These are phyloP conservation scores for Eucalyptus cloeziana DNA, from an alignment of 345 rosid species.

Conservation along the genomic window DNA sequence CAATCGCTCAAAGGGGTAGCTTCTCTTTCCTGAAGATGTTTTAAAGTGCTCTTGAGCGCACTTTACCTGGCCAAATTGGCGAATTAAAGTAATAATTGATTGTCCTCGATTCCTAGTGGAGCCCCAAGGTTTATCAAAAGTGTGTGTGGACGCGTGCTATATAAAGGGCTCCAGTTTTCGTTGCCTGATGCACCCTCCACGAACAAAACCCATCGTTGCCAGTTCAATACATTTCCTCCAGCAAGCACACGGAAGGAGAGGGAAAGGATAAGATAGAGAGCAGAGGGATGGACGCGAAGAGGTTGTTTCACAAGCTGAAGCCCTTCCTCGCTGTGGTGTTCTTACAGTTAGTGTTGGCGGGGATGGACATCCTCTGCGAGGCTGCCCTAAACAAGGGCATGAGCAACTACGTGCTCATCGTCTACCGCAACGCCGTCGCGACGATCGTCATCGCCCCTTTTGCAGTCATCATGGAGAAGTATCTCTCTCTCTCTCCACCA, in stretches of 20 bases:
- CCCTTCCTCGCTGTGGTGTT: slow-evolving; percentile 51
- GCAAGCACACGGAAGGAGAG: background rate
- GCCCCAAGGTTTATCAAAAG: background rate
- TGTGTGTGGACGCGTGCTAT: background rate
- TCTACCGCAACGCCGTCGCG: slow-evolving; percentile 70
- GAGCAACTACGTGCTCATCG: slow-evolving; percentile 72
- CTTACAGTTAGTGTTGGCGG: slow-evolving; percentile 66
- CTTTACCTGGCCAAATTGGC: background rate
- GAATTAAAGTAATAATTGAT: background rate
- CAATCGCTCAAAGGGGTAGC: background rate
- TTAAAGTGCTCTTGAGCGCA: rapidly evolving
- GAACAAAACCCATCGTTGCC: too few relatives aligned
- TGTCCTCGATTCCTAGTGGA: background rate
- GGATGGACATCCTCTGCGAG: slow-evolving; percentile 69
- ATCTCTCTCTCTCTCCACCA: background rate
- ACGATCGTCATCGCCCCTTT: slow-evolving; percentile 71
- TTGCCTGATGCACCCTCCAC: background rate
- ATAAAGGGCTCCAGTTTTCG: background rate
- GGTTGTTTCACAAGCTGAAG: slow-evolving; percentile 21
- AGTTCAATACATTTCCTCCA: background rate
- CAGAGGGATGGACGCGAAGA: background rate
- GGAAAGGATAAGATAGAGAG: background rate
- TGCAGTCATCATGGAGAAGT: slow-evolving; percentile 57
- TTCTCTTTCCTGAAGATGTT: background rate
- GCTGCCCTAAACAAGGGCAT: slow-evolving; percentile 69